Evolutionary conservation across 495 filamentous ascomycete genomes (phyloP).

Genomic region (Xylaria palmicola): DNA sequence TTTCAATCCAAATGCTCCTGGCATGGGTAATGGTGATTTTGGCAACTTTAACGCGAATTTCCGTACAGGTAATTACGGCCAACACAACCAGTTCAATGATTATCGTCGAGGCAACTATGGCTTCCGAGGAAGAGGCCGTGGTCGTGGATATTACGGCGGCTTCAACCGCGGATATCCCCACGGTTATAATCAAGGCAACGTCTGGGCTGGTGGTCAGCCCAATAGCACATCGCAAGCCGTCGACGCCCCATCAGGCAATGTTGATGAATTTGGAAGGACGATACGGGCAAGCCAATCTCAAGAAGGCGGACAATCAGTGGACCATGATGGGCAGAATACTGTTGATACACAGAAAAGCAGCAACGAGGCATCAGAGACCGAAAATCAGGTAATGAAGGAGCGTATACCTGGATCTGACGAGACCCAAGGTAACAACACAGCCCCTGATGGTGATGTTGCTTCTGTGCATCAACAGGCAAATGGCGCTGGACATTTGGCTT

Average conservation of each 20-base stretch:
- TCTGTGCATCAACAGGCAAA: conserved; percentile 20
- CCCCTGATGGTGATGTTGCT: conserved; percentile 32
- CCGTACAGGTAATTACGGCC: conserved; percentile 63
- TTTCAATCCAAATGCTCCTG: conserved; percentile 70
- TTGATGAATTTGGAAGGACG: conserved; percentile 56
- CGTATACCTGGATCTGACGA: conserved; percentile 21
- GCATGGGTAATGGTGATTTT: conserved; percentile 78
- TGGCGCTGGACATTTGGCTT: conserved; percentile 3
- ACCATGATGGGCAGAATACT: conserved; percentile 24
- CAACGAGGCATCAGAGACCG: conserved; percentile 18
- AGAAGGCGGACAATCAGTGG: conserved; percentile 21
- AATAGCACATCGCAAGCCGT: conserved; percentile 20
- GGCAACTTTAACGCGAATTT: conserved; percentile 77
- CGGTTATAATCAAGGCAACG: conserved; percentile 28
- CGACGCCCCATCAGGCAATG: conserved; percentile 38
- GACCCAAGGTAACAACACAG: conserved; percentile 23
- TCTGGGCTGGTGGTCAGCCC: conserved; percentile 19
- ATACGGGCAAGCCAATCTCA: conserved; percentile 31
- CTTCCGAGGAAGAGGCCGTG: conserved; percentile 63
- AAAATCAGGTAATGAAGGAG: conserved; percentile 23
- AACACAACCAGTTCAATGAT: conserved; percentile 60
- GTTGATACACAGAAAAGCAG: conserved; percentile 18
- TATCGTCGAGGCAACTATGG: conserved; percentile 59
- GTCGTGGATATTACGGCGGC: conserved; percentile 54
- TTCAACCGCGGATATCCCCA: conserved; percentile 45